Base-by-base conservation (phyloP, 371 early-diverging fungal species). In the Mortierella sp. region DNA sequence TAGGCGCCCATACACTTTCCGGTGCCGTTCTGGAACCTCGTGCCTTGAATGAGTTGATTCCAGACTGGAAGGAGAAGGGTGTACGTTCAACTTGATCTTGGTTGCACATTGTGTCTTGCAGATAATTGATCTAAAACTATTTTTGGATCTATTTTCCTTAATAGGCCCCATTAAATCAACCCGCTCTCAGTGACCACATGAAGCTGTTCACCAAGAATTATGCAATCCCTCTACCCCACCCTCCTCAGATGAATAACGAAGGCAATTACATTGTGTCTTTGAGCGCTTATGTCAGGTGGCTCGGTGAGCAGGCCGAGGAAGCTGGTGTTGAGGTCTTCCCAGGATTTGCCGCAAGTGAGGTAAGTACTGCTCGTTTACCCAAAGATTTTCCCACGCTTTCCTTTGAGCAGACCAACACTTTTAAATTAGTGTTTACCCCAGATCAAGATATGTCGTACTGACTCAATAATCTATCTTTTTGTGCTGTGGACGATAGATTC, bases 191-290 rank as follows among this genome's bases (percentile, higher is more conserved):
- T 38, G 99, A 99, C 85, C 86, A 92, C 3, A 96, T 99, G 95
- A 88, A 88, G 66, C 91, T 94, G 63, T 83, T 99, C 79, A 98
- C 98, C 22, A 83, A 88, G 55, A 91, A 88, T 52, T 73, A 87
- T 45, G 88, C 97, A 5, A 90, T 99, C 73, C 98, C 98, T 8
- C 66, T 98, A 45, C 99, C 99, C 45, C 97, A 97, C 66, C 99
- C 98, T 58, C 97, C 98, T 64, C 93, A 96, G 76, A 96, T 98
- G 97, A 91, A 89, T 86, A 99, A 99, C 88, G 86, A 94, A 84
- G 98, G 98, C 64, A 99, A 99, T 84, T 99, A 97, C 85, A 97
- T 99, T 74, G 94, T 99, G 16, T 96, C 97, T 11, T 87, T 99
- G 61, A 95, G 91, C 80, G 93, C 97, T 77, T 94, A 98, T 84